A percentile compares a stretch with the other conserved stretches of the same genome.
Conservation (phyloP, 352 stramenopile species). For the Plasmopara halstedii region DNA sequence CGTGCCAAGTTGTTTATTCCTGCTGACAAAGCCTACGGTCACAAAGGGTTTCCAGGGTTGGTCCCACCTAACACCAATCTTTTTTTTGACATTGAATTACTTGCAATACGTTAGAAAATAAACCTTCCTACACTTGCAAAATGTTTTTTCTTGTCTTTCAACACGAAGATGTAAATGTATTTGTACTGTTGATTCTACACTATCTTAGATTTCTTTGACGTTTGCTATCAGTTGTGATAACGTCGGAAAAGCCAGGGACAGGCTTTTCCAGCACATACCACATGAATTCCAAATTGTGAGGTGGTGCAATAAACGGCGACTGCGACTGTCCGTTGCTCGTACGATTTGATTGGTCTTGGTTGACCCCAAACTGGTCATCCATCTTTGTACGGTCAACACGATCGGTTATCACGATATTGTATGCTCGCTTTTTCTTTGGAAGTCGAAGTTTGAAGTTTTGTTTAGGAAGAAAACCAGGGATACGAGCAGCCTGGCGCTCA, state of each 20-base stretch:
- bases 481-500: constrained; percentile 13
- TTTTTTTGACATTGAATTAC: constrained; percentile 89
- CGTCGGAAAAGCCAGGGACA: constrained; percentile 30
- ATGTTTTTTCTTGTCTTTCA: constrained; percentile 26
- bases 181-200: no score
- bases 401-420: constrained; percentile 18
- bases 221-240: no score
- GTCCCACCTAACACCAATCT: constrained; percentile 89
- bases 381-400: constrained; percentile 3
- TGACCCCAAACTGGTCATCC: background rate
- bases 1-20: constrained; percentile 84
- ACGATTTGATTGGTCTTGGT: background rate
- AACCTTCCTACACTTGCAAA: constrained; percentile 10
- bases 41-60: constrained; percentile 78
- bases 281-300: constrained; percentile 12
- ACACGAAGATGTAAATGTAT: no score
- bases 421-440: constrained; percentile 28
- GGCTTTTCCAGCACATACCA: constrained; percentile 44
- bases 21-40: constrained; percentile 77
- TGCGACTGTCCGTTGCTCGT: background rate
- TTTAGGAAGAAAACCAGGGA: constrained; percentile 54
- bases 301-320: background rate
- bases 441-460: constrained; percentile 49
- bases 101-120: constrained; percentile 63
- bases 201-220: no score